Base-by-base conservation (phyloP, 164 flowering plant genomes). In the Vitis rotundifolia region DNA sequence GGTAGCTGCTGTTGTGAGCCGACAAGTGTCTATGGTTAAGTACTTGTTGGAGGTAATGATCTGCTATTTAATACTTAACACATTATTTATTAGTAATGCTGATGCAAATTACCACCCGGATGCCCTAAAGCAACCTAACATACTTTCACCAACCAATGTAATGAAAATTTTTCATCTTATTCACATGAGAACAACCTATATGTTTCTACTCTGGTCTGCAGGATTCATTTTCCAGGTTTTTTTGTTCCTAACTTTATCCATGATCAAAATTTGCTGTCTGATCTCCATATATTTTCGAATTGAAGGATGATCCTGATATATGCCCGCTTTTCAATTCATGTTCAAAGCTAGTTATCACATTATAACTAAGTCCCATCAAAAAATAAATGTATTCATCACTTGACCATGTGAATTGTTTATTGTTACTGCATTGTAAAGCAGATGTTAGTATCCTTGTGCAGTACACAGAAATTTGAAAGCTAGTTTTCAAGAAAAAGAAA, bases 1-100 rank as follows among this genome's bases (percentile, higher is more conserved):
- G 29, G 58, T 68, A 22, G 71, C 71, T 59, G 71, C 71, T 13
- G 50, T 68, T 49, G 71, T 68, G 57, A 68, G 71, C 58, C 55
- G 71, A 11, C 64, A 68, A 48, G 49, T 59, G 12, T 11, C 64
- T 29, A 49, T 59, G 57, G 71, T 60, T 26, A 19, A 50, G 16
- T 60, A 59, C 57, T 50, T 68, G 49, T 57, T 68, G 16, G 64
- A 68, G 71, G 71, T 68, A 68, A 57, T 58, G 28, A n/a, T 48
- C 31, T 26, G 12, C 11, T 64, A 15, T 53, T 51, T 29, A 16
- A 51, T 53, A 28, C 44, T 31, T 31, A 8, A 31, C 0, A 9
- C 2, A 29, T 61, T 37, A 28, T 18, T 14, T 31, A 14, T 61
- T 31, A 3, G 47, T 61, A 11, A 14, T 11, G 16, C 18, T 15